phyloP scores from a whole-genome alignment of 805 yeast genomes.

The Hanseniaspora vineae region DNA sequence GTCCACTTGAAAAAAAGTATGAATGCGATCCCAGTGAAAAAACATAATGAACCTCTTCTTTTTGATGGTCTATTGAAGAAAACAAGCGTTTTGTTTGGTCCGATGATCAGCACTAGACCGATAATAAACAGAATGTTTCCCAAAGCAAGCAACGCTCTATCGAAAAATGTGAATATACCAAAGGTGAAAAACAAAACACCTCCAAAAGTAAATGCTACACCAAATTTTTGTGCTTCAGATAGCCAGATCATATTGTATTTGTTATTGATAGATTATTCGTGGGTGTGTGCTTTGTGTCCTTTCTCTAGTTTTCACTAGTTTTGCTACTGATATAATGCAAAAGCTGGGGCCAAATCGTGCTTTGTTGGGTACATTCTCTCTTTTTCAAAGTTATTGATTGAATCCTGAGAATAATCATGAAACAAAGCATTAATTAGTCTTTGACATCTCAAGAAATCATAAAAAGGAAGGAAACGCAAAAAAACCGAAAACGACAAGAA shows the following conservation, averaged over 20 bases:
- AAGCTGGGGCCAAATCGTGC: no score
- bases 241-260: conserved; percentile 42
- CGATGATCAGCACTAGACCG: conserved; percentile 81
- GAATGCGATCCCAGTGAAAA: conserved; percentile 58
- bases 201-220: conserved; percentile 84
- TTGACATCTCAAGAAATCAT: no score
- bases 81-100: conserved; percentile 66
- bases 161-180: conserved; percentile 79
- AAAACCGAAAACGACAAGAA: no score
- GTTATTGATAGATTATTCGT: conserved; percentile 6
- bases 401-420: neutral
- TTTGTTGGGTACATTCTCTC: no score
- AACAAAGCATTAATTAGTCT: no score
- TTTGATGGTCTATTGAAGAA: conserved; percentile 72
- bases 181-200: conserved; percentile 64
- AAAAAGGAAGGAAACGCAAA: no score
- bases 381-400: no score
- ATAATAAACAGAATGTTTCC: conserved; percentile 70
- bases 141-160: conserved; percentile 75
- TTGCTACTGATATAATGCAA: no score
- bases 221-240: conserved; percentile 72
- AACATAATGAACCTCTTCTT: conserved; percentile 75
- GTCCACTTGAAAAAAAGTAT: conserved; percentile 59
- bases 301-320: neutral
- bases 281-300: neutral